Evolutionary conservation across 768 basidiomycete genomes (phyloP), one percentile per base, ranked within the genome.

Genomic region (Panaeolus cyanescens): DNA sequence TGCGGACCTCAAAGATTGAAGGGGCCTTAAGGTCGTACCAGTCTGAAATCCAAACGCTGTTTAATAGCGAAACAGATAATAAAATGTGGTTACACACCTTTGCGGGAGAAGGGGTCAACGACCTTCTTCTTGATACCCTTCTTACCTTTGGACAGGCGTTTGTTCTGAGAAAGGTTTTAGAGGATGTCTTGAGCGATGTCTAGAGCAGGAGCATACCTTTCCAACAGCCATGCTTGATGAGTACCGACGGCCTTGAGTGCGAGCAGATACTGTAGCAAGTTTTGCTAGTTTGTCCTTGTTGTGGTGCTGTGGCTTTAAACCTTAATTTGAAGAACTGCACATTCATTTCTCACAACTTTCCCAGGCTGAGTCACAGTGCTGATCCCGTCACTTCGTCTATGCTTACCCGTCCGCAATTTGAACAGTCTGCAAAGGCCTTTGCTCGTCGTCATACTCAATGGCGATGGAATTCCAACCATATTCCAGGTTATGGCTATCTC

Each of bases 71-170:
- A 55, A 64, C 25, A 20, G 36, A 13, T 62, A 34, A 37, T 33
- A 36, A 55, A 40, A 17, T 25, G 42, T n/a, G 33, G 20, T 60
- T 59, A 71, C 67, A 62, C 70, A 96, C 96, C 96, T 83, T 99
- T 99, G 84, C 97, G 90, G 67, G 96, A 90, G 91, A 99, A 97
- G 66, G 97, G 95, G 86, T 99, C 97, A 65, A 99, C 95, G 76
- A 97, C 95, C 90, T 99, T 97, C 85, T 99, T 99, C 95, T 99
- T 99, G 85, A 98, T 90, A 77, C 94, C 95, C 84, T 96, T 96
- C 87, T 96, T 96, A 72, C 95, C 95, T 83, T 97, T 97, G 55
- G 95, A 95, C 69, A 96, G 87, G 75, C 95, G 90, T 83, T 99
- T 99, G 84, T 98, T 99, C 93, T 99, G 68, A 13, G 54, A 40